Conservation (phyloP, 139 green algal genomes). For the Pleodorina starrii region DNA sequence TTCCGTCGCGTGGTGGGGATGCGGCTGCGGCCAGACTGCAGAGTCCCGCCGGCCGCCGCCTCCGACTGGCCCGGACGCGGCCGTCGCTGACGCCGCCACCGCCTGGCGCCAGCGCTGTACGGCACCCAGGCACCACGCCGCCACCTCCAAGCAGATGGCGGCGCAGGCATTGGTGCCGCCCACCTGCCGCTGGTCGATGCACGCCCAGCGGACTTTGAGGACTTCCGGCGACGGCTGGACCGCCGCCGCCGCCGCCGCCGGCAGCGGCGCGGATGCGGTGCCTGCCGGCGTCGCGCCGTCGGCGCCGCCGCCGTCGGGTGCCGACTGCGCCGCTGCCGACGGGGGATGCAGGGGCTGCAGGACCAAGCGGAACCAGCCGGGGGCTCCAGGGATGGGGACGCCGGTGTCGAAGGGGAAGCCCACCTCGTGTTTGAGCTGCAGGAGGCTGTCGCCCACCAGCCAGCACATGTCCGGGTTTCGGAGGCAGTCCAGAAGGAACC, state of each 20-base stretch:
- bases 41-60: not conserved
- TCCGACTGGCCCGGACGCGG: not conserved
- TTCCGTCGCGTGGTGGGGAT: not conserved
- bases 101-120: not conserved
- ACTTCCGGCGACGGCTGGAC: not conserved
- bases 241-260: not conserved
- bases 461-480: constrained; percentile 3
- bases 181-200: constrained; percentile 17
- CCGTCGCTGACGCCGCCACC: not conserved
- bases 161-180: constrained; percentile 46
- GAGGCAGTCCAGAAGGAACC: constrained; percentile 46
- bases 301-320: not conserved
- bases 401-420: constrained; percentile 44
- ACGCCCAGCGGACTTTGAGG: constrained; percentile 42
- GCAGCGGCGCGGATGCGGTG: not conserved
- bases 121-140: constrained; percentile 36
- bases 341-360: constrained; percentile 15
- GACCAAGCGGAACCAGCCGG: constrained; percentile 40
- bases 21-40: not conserved
- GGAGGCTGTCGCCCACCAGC: constrained; percentile 45
- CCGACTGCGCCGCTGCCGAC: not conserved
- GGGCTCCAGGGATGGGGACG: constrained; percentile 3
- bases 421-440: constrained; percentile 44
- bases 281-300: not conserved
- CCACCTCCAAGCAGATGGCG: constrained; percentile 38